These are phyloP conservation scores for Heterobasidion occidentale DNA, from an alignment of 1,284 basidiomycete species.

Conservation along the genomic window DNA sequence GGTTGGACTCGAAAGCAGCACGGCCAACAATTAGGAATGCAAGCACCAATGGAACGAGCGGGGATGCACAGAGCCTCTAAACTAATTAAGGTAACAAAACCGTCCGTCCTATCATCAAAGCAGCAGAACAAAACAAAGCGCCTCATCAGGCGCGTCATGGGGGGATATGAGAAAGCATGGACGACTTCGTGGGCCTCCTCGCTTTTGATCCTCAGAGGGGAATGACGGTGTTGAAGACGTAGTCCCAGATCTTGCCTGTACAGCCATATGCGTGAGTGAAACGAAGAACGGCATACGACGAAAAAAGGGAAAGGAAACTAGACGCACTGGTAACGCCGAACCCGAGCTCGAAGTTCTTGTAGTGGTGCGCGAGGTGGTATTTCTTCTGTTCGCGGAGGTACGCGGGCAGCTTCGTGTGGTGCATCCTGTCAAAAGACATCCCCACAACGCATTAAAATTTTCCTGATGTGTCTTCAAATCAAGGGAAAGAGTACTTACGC, in stretches of 20 bases:
- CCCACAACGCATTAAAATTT: constrained; percentile 2
- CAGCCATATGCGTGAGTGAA: neutral
- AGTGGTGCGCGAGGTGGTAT: constrained; percentile 98
- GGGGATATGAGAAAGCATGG: too few species aligned
- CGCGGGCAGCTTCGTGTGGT: constrained; percentile 84
- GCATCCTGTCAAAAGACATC: constrained; percentile 41
- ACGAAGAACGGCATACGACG: neutral
- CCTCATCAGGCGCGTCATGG: too few species aligned
- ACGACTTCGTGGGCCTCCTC: neutral
- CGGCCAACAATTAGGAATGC: too few species aligned
- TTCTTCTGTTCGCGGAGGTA: constrained; percentile 93
- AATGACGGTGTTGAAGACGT: constrained; percentile 83
- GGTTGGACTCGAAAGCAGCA: too few species aligned
- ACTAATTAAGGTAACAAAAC: too few species aligned
- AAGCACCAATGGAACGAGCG: too few species aligned
- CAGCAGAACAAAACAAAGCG: too few species aligned
- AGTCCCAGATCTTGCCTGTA: constrained; percentile 89
- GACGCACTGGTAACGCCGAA: constrained; percentile 87
- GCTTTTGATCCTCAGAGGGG: constrained; percentile 33
- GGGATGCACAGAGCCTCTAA: too few species aligned
- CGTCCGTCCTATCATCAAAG: too few species aligned
- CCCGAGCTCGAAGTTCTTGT: constrained; percentile 98
- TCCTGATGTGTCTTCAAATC: neutral
- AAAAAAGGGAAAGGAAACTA: neutral
- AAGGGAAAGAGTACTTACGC: constrained; percentile 44